Percentiles rank a stretch among this genome's conserved stretches.
These are phyloP conservation scores for Psilocybe mexicana DNA, from an alignment of 1,284 basidiomycete genomes.

Conservation along the genomic window DNA sequence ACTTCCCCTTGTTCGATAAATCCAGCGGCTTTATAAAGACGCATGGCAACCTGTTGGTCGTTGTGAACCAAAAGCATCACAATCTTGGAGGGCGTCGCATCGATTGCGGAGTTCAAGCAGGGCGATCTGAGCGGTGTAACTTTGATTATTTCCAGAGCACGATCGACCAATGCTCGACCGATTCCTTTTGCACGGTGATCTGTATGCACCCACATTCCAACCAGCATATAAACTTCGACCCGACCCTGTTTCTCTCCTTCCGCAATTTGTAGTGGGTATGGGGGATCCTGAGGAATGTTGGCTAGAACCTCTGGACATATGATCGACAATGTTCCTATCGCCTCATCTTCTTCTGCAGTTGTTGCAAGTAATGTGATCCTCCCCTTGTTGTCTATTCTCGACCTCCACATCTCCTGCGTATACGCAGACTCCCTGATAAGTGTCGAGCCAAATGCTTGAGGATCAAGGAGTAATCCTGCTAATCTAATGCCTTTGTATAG, in stretches of 20 bases:
- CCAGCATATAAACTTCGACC: constrained; percentile 2
- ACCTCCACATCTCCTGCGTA: background rate
- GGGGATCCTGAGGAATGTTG: background rate
- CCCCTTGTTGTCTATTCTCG: background rate
- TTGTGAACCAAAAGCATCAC: background rate
- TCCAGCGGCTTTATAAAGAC: background rate
- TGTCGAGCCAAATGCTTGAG: background rate
- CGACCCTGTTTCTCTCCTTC: background rate
- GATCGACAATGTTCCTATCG: constrained; percentile 5
- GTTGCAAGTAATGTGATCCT: background rate
- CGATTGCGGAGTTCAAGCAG: background rate
- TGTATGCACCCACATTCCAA: constrained; percentile 9
- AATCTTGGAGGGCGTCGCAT: background rate
- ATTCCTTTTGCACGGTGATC: constrained; percentile 8
- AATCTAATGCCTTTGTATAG: background rate
- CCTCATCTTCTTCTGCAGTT: background rate
- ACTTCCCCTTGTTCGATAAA: background rate
- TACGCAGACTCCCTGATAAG: background rate
- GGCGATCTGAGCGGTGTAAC: no score
- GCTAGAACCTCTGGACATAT: background rate
- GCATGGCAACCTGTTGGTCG: background rate
- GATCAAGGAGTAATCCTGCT: background rate
- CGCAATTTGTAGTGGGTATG: background rate
- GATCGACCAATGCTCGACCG: background rate
- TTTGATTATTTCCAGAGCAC: constrained; percentile 2